These are phyloP conservation scores for Coemansia aciculifera DNA, from an alignment of 192 early-diverging fungal species.

Conservation along the genomic window DNA sequence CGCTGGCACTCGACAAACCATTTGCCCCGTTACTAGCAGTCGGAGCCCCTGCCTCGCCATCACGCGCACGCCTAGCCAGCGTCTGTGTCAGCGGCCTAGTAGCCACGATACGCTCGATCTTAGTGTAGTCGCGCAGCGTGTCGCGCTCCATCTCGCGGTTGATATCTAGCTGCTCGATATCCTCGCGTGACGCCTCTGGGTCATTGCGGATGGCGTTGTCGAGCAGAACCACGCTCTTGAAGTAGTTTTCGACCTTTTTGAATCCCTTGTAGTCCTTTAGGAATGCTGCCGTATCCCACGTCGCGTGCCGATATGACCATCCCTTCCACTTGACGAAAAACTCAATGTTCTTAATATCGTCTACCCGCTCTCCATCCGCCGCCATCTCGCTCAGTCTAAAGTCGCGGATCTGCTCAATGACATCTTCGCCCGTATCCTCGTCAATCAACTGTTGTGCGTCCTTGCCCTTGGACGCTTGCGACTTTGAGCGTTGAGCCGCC, in stretches of 20 bases:
- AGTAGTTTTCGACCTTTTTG: slow-evolving; percentile 87
- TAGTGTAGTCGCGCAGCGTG: slow-evolving; percentile 77
- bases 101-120: slow-evolving; percentile 88
- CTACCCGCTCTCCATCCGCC: slow-evolving; percentile 21
- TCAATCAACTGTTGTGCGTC: slow-evolving; percentile 39
- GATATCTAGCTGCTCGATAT: slow-evolving; percentile 87
- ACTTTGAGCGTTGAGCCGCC: slow-evolving; percentile 14
- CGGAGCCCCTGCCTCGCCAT: slow-evolving; percentile 30
- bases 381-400: slow-evolving; percentile 32
- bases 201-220: slow-evolving; percentile 61
- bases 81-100: slow-evolving; percentile 52
- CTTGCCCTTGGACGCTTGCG: slow-evolving; percentile 20
- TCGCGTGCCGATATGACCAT: slow-evolving; percentile 85
- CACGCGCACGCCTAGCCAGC: slow-evolving; percentile 20
- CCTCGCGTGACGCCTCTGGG: slow-evolving; percentile 75
- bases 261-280: slow-evolving; percentile 78
- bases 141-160: slow-evolving; percentile 78
- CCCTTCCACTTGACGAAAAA: slow-evolving; percentile 96
- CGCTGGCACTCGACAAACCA: slow-evolving; percentile 42
- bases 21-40: not conserved
- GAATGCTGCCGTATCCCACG: slow-evolving; percentile 77
- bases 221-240: slow-evolving; percentile 63
- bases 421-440: slow-evolving; percentile 43
- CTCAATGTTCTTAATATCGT: slow-evolving; percentile 62
- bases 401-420: slow-evolving; percentile 55